These are phyloP conservation scores for Arachnomyces sp. DNA, from an alignment of 2,329 filamentous ascomycete genomes.

Conservation along the genomic window DNA sequence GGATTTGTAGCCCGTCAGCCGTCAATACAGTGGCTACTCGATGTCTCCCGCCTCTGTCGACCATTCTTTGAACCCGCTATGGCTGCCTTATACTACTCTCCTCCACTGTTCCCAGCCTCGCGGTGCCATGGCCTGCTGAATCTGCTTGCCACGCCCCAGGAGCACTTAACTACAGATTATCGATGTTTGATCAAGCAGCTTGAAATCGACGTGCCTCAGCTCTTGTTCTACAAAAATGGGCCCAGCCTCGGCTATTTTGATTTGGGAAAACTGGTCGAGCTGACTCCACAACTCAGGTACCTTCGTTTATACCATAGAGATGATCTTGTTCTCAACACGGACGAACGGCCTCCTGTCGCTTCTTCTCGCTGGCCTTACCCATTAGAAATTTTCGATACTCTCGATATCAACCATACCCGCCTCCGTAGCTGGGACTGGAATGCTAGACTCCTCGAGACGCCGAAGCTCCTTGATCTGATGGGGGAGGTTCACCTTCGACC, in stretches of 20 bases:
- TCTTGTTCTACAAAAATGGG: slow-evolving; percentile 47
- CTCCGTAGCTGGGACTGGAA: slow-evolving; percentile 53
- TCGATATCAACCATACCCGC: slow-evolving; percentile 45
- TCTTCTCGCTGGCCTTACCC: slow-evolving; percentile 61
- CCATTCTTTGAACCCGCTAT: slow-evolving; percentile 65
- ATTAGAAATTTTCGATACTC: slow-evolving; percentile 54
- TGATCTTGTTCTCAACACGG: slow-evolving; percentile 38
- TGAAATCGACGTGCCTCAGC: slow-evolving; percentile 58
- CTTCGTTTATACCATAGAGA: slow-evolving; percentile 65
- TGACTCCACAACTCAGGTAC: slow-evolving; percentile 59
- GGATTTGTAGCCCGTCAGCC: slow-evolving; percentile 16
- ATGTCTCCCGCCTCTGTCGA: slow-evolving; percentile 55
- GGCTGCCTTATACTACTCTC: slow-evolving; percentile 62
- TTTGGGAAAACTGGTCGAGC: slow-evolving; percentile 51
- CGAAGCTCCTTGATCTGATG: slow-evolving; percentile 37
- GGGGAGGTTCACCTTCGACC: slow-evolving; percentile 46
- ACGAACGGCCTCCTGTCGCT: slow-evolving; percentile 23
- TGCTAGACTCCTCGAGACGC: slow-evolving; percentile 35
- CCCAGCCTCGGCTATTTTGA: slow-evolving; percentile 49
- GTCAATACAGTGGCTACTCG: slow-evolving; percentile 53
- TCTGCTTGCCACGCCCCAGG: slow-evolving; percentile 49
- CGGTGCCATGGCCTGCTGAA: slow-evolving; percentile 43
- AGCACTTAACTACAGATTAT: slow-evolving; percentile 54
- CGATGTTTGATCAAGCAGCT: slow-evolving; percentile 63
- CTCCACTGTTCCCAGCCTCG: slow-evolving; percentile 52